These are phyloP conservation scores for Penicillium sp. DNA, from an alignment of 2,329 filamentous ascomycete genomes.

Conservation along the genomic window DNA sequence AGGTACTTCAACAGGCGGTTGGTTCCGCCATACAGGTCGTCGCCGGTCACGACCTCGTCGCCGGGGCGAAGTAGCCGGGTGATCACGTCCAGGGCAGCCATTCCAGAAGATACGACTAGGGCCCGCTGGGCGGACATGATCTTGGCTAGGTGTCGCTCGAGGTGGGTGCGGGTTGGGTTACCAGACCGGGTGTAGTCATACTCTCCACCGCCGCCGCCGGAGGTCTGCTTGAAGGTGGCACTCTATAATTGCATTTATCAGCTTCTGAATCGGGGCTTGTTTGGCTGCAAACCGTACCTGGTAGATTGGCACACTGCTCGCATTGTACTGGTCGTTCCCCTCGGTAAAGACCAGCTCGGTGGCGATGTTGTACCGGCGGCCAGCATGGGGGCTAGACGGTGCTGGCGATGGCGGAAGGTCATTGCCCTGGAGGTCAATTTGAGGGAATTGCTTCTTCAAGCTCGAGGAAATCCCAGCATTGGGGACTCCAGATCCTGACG, in stretches of 20 bases:
- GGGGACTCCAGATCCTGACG: conserved; percentile 29
- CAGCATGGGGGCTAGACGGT: conserved; percentile 81
- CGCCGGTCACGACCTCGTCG: conserved; percentile 94
- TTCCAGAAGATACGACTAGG: conserved; percentile 90
- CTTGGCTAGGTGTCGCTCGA: conserved; percentile 95
- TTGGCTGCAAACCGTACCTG: conserved; percentile 51
- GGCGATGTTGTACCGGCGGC: conserved; percentile 84
- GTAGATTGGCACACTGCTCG: conserved; percentile 95
- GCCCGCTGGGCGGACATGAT: conserved; percentile 94
- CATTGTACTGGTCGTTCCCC: conserved; percentile 91
- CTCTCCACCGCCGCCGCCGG: conserved; percentile 73
- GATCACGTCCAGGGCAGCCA: conserved; percentile 96
- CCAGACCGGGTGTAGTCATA: conserved; percentile 99
- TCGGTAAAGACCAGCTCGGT: conserved; percentile 97
- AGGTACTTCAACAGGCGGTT: conserved; percentile 91
- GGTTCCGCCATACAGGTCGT: conserved; percentile 93
- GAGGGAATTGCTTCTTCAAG: conserved; percentile 51
- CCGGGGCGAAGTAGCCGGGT: conserved; percentile 83
- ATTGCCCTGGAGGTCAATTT: conserved; percentile 76
- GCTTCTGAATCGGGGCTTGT: neutral
- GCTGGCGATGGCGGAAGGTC: conserved; percentile 86
- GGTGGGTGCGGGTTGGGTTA: conserved; percentile 91
- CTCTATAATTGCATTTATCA: conserved; percentile 49
- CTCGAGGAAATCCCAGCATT: conserved; percentile 24
- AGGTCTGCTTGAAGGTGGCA: conserved; percentile 94